Evolutionary conservation across 495 filamentous ascomycete species (phyloP).

Genomic region (Hyaloscypha variabilis): DNA sequence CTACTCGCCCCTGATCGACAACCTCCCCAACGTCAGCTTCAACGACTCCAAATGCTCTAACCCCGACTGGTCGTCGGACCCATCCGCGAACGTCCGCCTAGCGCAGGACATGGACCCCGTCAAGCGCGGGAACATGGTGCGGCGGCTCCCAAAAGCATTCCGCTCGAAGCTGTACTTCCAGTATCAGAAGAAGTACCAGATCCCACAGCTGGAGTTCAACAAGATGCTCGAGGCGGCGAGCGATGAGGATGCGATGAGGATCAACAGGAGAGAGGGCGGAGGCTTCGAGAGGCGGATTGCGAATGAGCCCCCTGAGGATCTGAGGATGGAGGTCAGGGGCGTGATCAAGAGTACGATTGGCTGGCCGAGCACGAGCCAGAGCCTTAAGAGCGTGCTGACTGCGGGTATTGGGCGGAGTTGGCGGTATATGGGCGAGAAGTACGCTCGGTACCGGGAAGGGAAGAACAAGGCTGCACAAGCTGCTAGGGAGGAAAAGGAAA

Average conservation of each 20-base stretch:
- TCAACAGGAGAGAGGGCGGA: constrained; percentile 76
- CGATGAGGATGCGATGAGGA: constrained; percentile 66
- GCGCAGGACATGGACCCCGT: constrained; percentile 89
- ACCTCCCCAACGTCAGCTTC: constrained; percentile 85
- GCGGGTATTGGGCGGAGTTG: constrained; percentile 67
- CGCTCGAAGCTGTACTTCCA: constrained; percentile 88
- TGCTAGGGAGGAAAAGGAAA: constrained; percentile 26
- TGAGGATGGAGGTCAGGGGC: constrained; percentile 65
- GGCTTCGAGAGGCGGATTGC: constrained; percentile 86
- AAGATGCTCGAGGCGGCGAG: constrained; percentile 78
- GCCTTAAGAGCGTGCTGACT: constrained; percentile 77
- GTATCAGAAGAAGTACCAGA: constrained; percentile 86
- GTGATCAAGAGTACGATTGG: constrained; percentile 84
- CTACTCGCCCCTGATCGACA: constrained; percentile 85
- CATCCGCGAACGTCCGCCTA: constrained; percentile 60
- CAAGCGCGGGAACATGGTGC: constrained; percentile 92
- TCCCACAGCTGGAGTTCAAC: constrained; percentile 80
- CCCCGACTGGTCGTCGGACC: constrained; percentile 67
- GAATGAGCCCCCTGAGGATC: constrained; percentile 59
- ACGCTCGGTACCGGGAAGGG: constrained; percentile 65
- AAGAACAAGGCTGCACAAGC: constrained; percentile 30
- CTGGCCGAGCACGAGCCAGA: constrained; percentile 89
- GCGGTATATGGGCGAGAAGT: constrained; percentile 84
- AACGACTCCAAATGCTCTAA: constrained; percentile 65
- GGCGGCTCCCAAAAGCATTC: constrained; percentile 86